A percentile compares a stretch with the other conserved stretches of the same genome.
Conservation (phyloP, 2,329 filamentous ascomycete genomes). For the Talaromyces amestolkiae region DNA sequence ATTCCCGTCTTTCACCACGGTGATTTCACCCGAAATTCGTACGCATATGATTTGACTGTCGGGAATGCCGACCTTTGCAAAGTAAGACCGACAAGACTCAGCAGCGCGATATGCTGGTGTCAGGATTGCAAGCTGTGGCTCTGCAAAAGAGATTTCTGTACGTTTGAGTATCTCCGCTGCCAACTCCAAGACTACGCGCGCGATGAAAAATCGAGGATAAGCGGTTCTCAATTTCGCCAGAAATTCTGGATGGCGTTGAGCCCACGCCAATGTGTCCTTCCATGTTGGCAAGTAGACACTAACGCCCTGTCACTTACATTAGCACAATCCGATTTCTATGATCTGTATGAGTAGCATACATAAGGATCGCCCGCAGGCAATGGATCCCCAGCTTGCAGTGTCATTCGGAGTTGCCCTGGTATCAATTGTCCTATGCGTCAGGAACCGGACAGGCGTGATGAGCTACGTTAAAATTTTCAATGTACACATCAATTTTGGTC, state of each 20-base stretch:
- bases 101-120: conserved; percentile 9
- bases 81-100: conserved; percentile 1
- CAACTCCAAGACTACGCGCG: conserved; percentile 5
- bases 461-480: not conserved
- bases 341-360: not conserved
- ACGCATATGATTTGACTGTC: not conserved
- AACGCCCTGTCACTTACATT: not conserved
- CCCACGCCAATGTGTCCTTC: conserved; percentile 11
- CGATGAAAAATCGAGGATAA: conserved; percentile 15
- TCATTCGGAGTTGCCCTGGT: not conserved
- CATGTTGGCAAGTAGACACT: conserved; percentile 14
- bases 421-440: not conserved
- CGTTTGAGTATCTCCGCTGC: not conserved
- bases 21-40: not conserved
- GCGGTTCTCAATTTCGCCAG: conserved; percentile 9
- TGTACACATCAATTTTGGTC: not conserved
- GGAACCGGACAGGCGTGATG: not conserved
- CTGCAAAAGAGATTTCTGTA: not conserved
- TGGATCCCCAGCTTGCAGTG: conserved; percentile 2
- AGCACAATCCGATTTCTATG: not conserved
- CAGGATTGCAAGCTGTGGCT: not conserved
- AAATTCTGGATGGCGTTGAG: conserved; percentile 10
- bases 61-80: not conserved
- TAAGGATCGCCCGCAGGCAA: not conserved
- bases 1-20: not conserved